Percentiles rank a stretch among this genome's conserved stretches.
These are phyloP conservation scores for Phoenix dactylifera DNA, from an alignment of 176 grass and related monocot genomes.

Conservation along the genomic window DNA sequence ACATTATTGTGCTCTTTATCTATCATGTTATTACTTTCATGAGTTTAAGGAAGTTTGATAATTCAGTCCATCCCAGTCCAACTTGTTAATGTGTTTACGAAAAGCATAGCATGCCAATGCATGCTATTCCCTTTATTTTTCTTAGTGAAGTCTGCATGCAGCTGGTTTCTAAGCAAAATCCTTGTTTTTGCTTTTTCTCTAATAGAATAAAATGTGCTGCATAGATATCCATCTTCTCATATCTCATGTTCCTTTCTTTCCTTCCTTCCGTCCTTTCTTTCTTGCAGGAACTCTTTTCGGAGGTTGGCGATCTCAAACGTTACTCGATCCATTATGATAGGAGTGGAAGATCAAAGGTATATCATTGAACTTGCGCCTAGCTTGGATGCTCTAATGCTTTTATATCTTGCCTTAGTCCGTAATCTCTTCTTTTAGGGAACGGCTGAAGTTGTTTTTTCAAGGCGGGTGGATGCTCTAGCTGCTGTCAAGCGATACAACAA, in stretches of 20 bases:
- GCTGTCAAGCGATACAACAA: slow-evolving; percentile 75
- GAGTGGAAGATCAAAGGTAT: slow-evolving; percentile 72
- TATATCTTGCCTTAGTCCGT: neutral
- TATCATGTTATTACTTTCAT: no score
- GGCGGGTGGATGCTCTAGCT: slow-evolving; percentile 62
- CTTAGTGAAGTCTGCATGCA: no score
- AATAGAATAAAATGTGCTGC: no score
- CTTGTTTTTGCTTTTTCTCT: no score
- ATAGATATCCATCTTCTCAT: no score
- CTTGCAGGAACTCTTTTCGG: slow-evolving; percentile 66
- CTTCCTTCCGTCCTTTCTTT: slow-evolving; percentile 10
- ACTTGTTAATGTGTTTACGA: no score
- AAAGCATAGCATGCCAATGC: no score
- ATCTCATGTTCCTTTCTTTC: slow-evolving; percentile 1
- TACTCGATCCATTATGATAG: slow-evolving; percentile 83
- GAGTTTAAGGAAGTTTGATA: no score
- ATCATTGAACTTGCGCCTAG: neutral
- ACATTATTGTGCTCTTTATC: no score
- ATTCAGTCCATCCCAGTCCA: no score
- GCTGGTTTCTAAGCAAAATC: no score
- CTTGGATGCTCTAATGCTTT: neutral
- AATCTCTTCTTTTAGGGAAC: slow-evolving; percentile 47
- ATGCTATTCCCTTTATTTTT: no score
- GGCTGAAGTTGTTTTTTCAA: slow-evolving; percentile 81
- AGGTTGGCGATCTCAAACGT: slow-evolving; percentile 77